These are phyloP conservation scores for Colletotrichum siamense DNA, from an alignment of 2,329 filamentous ascomycete genomes.

Conservation along the genomic window DNA sequence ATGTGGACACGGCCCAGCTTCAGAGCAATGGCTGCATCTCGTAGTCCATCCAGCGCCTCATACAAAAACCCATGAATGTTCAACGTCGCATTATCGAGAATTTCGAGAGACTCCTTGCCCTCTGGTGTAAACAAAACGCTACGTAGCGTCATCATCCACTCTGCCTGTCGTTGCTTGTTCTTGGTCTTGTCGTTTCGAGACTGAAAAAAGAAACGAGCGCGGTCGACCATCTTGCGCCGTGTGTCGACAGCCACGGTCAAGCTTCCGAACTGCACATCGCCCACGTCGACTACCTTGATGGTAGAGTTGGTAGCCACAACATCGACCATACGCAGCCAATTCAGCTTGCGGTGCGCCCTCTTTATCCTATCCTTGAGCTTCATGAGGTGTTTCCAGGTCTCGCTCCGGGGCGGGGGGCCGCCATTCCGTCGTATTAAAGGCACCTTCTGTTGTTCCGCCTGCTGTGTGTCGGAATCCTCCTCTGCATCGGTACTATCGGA, in stretches of 20 bases:
- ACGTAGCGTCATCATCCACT: slow-evolving; percentile 89
- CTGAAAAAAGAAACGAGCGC: slow-evolving; percentile 87
- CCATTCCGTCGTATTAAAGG: slow-evolving; percentile 30
- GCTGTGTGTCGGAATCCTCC: slow-evolving; percentile 8
- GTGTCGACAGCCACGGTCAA: slow-evolving; percentile 91
- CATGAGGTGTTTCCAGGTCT: slow-evolving; percentile 82
- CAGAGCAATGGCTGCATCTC: slow-evolving; percentile 87
- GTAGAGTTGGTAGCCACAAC: slow-evolving; percentile 83
- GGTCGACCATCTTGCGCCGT: slow-evolving; percentile 86
- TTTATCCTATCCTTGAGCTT: slow-evolving; percentile 86
- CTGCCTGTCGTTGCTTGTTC: slow-evolving; percentile 73
- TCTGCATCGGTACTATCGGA: slow-evolving; percentile 28
- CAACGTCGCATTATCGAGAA: slow-evolving; percentile 85
- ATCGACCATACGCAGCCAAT: slow-evolving; percentile 90
- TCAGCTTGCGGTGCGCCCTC: slow-evolving; percentile 81
- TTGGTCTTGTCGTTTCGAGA: slow-evolving; percentile 64
- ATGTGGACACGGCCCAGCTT: slow-evolving; percentile 92
- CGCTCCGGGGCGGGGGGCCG: slow-evolving; percentile 57
- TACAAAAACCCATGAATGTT: slow-evolving; percentile 93
- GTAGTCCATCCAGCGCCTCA: slow-evolving; percentile 82
- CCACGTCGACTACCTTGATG: slow-evolving; percentile 79
- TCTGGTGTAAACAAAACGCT: slow-evolving; percentile 90
- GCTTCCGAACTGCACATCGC: slow-evolving; percentile 82
- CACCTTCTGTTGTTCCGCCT: slow-evolving; percentile 12
- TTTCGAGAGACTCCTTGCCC: slow-evolving; percentile 82